These are phyloP conservation scores for Tylopilus sp. DNA, from an alignment of 768 basidiomycete species.

Conservation along the genomic window DNA sequence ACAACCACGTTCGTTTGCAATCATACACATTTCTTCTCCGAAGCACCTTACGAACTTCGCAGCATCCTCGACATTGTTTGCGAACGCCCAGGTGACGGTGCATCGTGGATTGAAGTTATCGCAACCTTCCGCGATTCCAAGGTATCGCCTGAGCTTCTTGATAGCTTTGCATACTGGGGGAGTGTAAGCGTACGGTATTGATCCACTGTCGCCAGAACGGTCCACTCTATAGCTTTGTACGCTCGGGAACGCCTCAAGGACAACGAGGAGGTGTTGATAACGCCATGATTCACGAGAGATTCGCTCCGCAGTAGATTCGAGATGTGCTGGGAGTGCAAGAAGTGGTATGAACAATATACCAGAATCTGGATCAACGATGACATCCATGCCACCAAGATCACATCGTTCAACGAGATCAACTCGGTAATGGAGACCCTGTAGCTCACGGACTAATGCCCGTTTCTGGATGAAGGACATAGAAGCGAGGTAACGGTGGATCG, in stretches of 20 bases:
- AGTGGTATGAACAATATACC: slow-evolving; percentile 51
- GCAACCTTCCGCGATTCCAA: slow-evolving; percentile 61
- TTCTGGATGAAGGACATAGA: slow-evolving; percentile 70
- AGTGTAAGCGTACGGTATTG: slow-evolving; percentile 47
- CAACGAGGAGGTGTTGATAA: slow-evolving; percentile 49
- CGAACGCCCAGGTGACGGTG: slow-evolving; percentile 56
- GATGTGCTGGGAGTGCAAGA: slow-evolving; percentile 46
- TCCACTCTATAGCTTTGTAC: slow-evolving; percentile 33
- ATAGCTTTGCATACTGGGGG: slow-evolving; percentile 67
- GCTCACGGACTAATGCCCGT: slow-evolving; percentile 51
- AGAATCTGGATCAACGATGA: slow-evolving; percentile 63
- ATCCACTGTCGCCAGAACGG: slow-evolving; percentile 6
- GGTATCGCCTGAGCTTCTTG: slow-evolving; percentile 60
- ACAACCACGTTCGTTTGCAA: slow-evolving; percentile 38
- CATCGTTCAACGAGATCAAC: slow-evolving; percentile 66
- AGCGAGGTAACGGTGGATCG: slow-evolving; percentile 61
- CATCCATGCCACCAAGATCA: slow-evolving; percentile 54
- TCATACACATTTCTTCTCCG: slow-evolving; percentile 54
- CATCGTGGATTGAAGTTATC: slow-evolving; percentile 45
- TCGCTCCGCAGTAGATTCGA: slow-evolving; percentile 40
- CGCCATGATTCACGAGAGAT: slow-evolving; percentile 62
- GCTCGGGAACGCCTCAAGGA: slow-evolving; percentile 67
- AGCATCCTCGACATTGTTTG: slow-evolving; percentile 54
- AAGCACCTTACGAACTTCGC: slow-evolving; percentile 52
- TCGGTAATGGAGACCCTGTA: slow-evolving; percentile 42